Evolutionary conservation across 2,329 filamentous ascomycete genomes (phyloP).

Genomic region (Calonectria pseudoreteaudii): DNA sequence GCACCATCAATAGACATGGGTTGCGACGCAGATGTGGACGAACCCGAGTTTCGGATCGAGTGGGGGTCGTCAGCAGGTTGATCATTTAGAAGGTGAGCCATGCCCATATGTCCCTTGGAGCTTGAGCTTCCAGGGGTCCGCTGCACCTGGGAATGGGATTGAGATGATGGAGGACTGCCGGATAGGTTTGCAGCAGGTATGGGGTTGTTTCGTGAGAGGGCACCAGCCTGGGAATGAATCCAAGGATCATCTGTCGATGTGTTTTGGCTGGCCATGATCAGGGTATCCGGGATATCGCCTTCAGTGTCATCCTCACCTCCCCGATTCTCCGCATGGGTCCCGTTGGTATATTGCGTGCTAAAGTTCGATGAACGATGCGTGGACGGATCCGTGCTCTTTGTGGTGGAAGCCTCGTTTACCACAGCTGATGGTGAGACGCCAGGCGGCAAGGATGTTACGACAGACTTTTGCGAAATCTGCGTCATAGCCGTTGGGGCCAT

Average conservation of each 20-base stretch:
- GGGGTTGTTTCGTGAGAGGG: constrained; percentile 55
- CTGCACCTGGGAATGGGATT: constrained; percentile 41
- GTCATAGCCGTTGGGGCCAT: constrained; percentile 60
- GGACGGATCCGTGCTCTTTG: constrained; percentile 85
- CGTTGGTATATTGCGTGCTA: constrained; percentile 81
- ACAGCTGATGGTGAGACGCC: constrained; percentile 69
- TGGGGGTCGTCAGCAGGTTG: constrained; percentile 50
- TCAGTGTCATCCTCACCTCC: constrained; percentile 48
- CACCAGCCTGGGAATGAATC: constrained; percentile 70
- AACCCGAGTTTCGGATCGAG: constrained; percentile 46
- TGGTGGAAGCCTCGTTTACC: constrained; percentile 90
- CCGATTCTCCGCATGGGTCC: constrained; percentile 62
- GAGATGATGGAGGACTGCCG: constrained; percentile 55
- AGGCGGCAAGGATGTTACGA: constrained; percentile 67
- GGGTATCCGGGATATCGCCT: constrained; percentile 66
- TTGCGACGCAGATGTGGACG: constrained; percentile 59
- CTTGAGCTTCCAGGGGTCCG: constrained; percentile 45
- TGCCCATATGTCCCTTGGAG: constrained; percentile 47
- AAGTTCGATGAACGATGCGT: constrained; percentile 71
- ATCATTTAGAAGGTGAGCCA: constrained; percentile 56
- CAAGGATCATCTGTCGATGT: constrained; percentile 66
- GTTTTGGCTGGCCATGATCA: constrained; percentile 57
- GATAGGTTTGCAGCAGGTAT: constrained; percentile 38
- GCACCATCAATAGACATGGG: constrained; percentile 60
- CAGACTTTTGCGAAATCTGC: constrained; percentile 74